Percentiles rank a stretch among this genome's conserved stretches.
These are phyloP conservation scores for Ambrosiella cleistominuta DNA, from an alignment of 2,329 filamentous ascomycete genomes.

Conservation along the genomic window DNA sequence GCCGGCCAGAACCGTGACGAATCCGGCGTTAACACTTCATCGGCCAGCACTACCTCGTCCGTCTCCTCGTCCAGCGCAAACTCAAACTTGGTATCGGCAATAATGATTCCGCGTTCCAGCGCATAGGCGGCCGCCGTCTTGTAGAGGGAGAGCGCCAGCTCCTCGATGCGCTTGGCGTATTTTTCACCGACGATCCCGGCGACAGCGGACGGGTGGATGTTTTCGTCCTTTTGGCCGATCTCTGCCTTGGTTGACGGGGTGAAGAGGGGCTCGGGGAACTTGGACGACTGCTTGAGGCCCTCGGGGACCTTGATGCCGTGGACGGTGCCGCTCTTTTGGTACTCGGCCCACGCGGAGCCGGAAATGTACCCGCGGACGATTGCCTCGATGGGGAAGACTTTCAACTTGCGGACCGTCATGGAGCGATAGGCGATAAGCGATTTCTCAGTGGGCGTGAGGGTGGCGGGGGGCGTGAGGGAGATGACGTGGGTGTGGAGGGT, in stretches of 20 bases:
- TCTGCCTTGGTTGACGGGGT: constrained; percentile 79
- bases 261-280: constrained; percentile 46
- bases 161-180: constrained; percentile 19
- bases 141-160: constrained; percentile 20
- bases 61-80: constrained; percentile 24
- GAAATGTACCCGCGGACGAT: constrained; percentile 82
- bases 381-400: constrained; percentile 62
- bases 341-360: constrained; percentile 66
- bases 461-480: constrained; percentile 24
- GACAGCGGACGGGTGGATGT: constrained; percentile 58
- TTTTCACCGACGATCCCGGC: constrained; percentile 25
- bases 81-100: constrained; percentile 35
- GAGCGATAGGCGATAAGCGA: constrained; percentile 42
- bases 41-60: constrained; percentile 30
- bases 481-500: constrained; percentile 35
- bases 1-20: constrained; percentile 75
- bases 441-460: constrained; percentile 27
- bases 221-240: constrained; percentile 62
- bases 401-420: constrained; percentile 60
- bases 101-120: constrained; percentile 21
- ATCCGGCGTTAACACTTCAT: constrained; percentile 75
- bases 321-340: constrained; percentile 55
- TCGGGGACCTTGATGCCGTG: constrained; percentile 55
- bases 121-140: constrained; percentile 43
- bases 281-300: constrained; percentile 50